phyloP scores from a whole-genome alignment of 208 protist species.

The Kentomonas sorsogonicus region DNA sequence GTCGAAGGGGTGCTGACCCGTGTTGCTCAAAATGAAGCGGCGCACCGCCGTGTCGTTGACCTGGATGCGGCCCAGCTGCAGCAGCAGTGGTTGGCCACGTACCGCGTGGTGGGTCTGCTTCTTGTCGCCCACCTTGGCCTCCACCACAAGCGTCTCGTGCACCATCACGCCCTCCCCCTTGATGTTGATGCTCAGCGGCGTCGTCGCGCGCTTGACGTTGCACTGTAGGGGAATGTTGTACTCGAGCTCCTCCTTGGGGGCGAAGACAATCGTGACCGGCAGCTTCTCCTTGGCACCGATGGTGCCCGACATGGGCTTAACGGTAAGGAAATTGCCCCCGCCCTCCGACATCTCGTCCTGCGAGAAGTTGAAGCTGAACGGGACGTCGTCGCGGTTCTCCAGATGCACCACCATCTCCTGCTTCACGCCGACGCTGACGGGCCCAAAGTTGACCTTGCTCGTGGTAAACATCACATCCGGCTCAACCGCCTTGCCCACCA shows the following conservation, averaged over 20 bases:
- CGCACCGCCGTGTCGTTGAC: slow-evolving; percentile 77
- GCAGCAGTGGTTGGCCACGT: slow-evolving; percentile 30
- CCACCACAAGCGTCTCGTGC: slow-evolving; percentile 83
- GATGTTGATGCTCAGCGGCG: slow-evolving; percentile 92
- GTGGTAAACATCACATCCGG: slow-evolving; percentile 88
- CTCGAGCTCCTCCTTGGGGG: slow-evolving; percentile 84
- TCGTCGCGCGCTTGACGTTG: slow-evolving; percentile 87
- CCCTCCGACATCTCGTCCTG: slow-evolving; percentile 35
- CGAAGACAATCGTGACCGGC: slow-evolving; percentile 78
- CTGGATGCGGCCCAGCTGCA: slow-evolving; percentile 92
- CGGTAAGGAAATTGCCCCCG: slow-evolving; percentile 63
- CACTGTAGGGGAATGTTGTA: slow-evolving; percentile 93
- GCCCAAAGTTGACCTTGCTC: slow-evolving; percentile 90
- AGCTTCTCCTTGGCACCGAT: slow-evolving; percentile 69
- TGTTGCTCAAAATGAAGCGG: slow-evolving; percentile 87
- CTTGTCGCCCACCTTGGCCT: slow-evolving; percentile 31
- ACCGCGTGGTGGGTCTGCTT: slow-evolving; percentile 12
- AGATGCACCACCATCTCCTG: slow-evolving; percentile 78
- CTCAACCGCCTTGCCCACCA: slow-evolving; percentile 92
- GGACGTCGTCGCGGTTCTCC: slow-evolving; percentile 91
- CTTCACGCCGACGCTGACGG: slow-evolving; percentile 77
- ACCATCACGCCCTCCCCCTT: slow-evolving; percentile 94
- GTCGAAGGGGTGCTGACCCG: slow-evolving; percentile 86
- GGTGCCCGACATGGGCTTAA: slow-evolving; percentile 79
- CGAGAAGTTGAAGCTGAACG: slow-evolving; percentile 92